Base-by-base conservation (phyloP, 2,329 filamentous ascomycete species). In the Rhinocladiella similis region DNA sequence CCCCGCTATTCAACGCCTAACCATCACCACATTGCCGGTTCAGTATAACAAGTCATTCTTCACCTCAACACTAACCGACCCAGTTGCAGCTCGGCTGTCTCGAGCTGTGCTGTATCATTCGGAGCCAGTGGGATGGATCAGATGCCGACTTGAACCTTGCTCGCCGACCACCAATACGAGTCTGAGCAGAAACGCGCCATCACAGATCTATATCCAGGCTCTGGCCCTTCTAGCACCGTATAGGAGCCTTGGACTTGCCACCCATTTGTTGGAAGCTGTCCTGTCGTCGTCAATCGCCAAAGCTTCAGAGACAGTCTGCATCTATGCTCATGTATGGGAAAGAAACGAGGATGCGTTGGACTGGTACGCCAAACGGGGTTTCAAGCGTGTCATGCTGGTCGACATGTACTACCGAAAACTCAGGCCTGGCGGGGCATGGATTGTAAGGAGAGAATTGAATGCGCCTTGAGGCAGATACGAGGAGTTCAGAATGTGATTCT, bases 271-370 rank as follows among this genome's bases (percentile, higher is more conserved):
- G 6, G 69, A 77, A 49, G 69, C 70, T 1, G 59, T 79, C 13
- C 58, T 79, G 5, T 73, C 65, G 36, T 60, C 60, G 1, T 33
- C 61, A 5, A 39, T 46, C 3, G 47, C 60, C 5, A 56, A 61
- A 27, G 29, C 27, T 18, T 43, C 60, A 18, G 61, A 58, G 29
- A 62, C 54, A 1, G 65, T 73, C 3, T 75, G 79, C 3, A 77
- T 86, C 18, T 83, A 80, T 2, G 84, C 84, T 10, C 84, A 87
- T 68, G 83, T 86, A 1, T 86, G 85, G 77, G 83, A 84, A 62
- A 79, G 77, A 19, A 87, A 87, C 54, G 74, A 77, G 16, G 83
- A 85, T 47, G 84, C 77, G 0, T 64, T 84, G 61, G 74, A 77
- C 47, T 87, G 84, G 84, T 87, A 87, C 70, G 67, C 69, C 43